These are phyloP conservation scores for Trametes sanguinea DNA, from an alignment of 768 basidiomycete genomes.

Conservation along the genomic window DNA sequence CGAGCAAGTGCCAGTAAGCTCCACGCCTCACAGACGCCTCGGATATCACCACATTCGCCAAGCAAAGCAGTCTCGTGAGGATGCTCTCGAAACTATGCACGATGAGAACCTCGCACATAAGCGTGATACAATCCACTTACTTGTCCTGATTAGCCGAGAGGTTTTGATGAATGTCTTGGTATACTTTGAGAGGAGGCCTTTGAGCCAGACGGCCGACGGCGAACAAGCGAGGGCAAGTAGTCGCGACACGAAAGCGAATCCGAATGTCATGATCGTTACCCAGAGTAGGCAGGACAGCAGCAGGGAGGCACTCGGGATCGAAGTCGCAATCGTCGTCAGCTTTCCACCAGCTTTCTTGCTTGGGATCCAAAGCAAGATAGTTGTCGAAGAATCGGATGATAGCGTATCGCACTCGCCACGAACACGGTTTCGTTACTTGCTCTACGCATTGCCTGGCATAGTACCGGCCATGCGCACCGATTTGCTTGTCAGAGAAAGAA, in stretches of 20 bases:
- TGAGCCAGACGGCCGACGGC: slow-evolving; percentile 44
- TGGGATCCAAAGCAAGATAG: slow-evolving; percentile 63
- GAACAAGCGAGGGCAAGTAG: slow-evolving; percentile 60
- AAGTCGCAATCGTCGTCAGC: slow-evolving; percentile 23
- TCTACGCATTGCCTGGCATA: slow-evolving; percentile 34
- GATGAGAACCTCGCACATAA: neutral
- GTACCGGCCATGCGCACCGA: slow-evolving; percentile 45
- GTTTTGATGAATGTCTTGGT: slow-evolving; percentile 46
- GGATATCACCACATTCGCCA: slow-evolving; percentile 78
- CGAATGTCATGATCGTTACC: slow-evolving; percentile 77
- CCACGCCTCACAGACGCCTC: slow-evolving; percentile 77
- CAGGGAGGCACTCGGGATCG: slow-evolving; percentile 39
- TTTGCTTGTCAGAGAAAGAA: slow-evolving; percentile 28
- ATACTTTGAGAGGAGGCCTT: slow-evolving; percentile 41
- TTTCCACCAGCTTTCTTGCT: slow-evolving; percentile 48
- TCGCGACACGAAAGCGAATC: slow-evolving; percentile 77
- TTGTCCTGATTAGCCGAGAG: slow-evolving; percentile 49
- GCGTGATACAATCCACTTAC: slow-evolving; percentile 41
- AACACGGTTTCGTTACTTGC: slow-evolving; percentile 42
- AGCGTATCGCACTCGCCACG: slow-evolving; percentile 70
- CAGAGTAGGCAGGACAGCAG: slow-evolving; percentile 51
- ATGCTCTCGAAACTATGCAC: slow-evolving; percentile 37
- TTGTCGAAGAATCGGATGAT: slow-evolving; percentile 64
- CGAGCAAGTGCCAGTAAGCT: slow-evolving; percentile 87
- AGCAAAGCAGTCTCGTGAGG: slow-evolving; percentile 67